phyloP scores from a whole-genome alignment of 2,329 filamentous ascomycete species.

The Capronia americana region DNA sequence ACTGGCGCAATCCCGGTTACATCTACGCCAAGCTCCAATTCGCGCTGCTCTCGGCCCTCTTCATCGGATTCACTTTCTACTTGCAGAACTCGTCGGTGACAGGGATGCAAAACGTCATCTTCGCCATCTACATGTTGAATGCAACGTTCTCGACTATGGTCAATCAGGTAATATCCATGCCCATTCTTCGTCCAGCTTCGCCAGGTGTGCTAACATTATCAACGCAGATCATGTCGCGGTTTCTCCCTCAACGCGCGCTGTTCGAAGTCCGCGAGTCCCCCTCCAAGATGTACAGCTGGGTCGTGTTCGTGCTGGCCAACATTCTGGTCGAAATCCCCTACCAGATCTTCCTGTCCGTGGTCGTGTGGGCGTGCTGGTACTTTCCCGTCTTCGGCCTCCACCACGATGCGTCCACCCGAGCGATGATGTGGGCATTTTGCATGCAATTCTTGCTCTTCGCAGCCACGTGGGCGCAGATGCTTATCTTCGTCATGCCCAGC shows the following conservation, averaged over 20 bases:
- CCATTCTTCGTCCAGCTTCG: constrained; percentile 57
- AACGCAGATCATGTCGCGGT: constrained; percentile 65
- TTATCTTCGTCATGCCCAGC: constrained; percentile 72
- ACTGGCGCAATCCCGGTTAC: constrained; percentile 92
- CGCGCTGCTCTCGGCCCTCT: constrained; percentile 57
- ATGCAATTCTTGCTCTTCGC: constrained; percentile 75
- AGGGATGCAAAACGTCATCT: constrained; percentile 76
- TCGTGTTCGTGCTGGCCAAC: constrained; percentile 73
- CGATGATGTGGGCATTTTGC: constrained; percentile 65
- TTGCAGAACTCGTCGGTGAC: constrained; percentile 66
- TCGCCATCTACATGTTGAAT: constrained; percentile 72
- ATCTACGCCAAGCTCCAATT: constrained; percentile 67
- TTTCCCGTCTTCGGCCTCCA: constrained; percentile 70
- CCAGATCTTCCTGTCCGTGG: constrained; percentile 64
- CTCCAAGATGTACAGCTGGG: constrained; percentile 74
- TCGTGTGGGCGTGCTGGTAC: constrained; percentile 78
- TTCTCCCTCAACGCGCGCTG: constrained; percentile 71
- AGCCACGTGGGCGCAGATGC: constrained; percentile 77
- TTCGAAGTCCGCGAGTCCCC: constrained; percentile 73
- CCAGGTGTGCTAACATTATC: constrained; percentile 41
- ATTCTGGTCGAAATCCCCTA: constrained; percentile 73
- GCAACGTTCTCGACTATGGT: constrained; percentile 61
- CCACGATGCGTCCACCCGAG: constrained; percentile 53
- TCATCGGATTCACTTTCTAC: constrained; percentile 68
- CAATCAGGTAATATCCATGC: constrained; percentile 54